Base-by-base conservation (phyloP, 1,284 basidiomycete species). In the Heliocybe sulcata region DNA sequence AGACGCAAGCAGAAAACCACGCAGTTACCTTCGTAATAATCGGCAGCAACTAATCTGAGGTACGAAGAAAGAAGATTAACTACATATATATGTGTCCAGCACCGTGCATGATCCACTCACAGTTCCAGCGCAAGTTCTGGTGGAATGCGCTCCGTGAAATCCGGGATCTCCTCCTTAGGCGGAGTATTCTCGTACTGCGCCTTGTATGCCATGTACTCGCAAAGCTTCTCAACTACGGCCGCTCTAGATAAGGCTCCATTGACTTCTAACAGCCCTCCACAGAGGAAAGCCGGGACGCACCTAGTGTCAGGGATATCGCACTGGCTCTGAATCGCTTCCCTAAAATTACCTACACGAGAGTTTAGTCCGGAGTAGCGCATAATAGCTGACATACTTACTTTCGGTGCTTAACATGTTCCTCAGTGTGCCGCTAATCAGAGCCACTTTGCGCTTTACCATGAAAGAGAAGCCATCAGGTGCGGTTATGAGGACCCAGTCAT, bases 191-290 rank as follows among this genome's bases (percentile, higher is more conserved):
- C 78, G 65, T 90, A 90, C 56, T 85, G 73, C 0, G 81, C 74
- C 69, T 88, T 90, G 77, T 89, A 92, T 54, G 80, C 72, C 69
- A 94, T 83, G 64, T 91, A 94, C 66, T 94, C 91, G 38, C 87
- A 76, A 29, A 93, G 74, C 64, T 90, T 92, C 67, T 93, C 90
- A 1, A 91, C 81, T 25, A 93, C 83, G 35, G 85, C 78, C 2
- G 81, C 85, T 27, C 90, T 91, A 62, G n/a, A 16, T 12, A 45
- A 48, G 27, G 11, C 35, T n/a, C 22, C 4, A 2, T 51, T 6
- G 10, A 20, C 23, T 38, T 12, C 9, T 53, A n/a, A 19, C 8
- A 9, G n/a, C 25, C 31, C 50, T 38, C 16, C 31, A 33, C 8
- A 45, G 27, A 27, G 22, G 42, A 20, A 53, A 10, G 12, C 23